Evolutionary conservation across 768 basidiomycete genomes (phyloP).

Genomic region (Phlegmacium glaucopus): DNA sequence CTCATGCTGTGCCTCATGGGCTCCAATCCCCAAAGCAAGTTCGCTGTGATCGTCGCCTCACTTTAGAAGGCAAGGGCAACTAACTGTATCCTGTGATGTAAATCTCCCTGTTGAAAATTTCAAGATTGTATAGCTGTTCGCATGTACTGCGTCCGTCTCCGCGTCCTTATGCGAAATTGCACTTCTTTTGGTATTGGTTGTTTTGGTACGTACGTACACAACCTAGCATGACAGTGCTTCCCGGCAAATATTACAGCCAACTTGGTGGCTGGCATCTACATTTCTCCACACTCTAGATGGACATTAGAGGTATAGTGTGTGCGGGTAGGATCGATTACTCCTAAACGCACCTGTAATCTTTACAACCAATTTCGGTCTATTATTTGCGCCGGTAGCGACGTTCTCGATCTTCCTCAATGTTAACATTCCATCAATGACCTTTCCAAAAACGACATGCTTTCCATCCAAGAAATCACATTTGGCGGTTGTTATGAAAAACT

Average conservation of each 20-base stretch:
- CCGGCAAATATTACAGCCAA: neutral
- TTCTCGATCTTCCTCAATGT: conserved; percentile 96
- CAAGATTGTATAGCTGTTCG: no score
- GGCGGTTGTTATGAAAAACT: conserved; percentile 97
- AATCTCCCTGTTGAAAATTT: no score
- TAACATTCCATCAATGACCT: conserved; percentile 90
- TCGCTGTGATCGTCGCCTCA: no score
- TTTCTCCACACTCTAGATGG: conserved; percentile 52
- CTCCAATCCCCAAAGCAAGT: no score
- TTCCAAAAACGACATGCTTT: conserved; percentile 92
- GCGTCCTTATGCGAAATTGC: no score
- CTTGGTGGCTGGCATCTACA: conserved; percentile 32
- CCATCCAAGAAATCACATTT: conserved; percentile 95
- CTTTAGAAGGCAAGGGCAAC: no score
- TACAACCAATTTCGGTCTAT: conserved; percentile 82
- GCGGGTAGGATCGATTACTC: neutral
- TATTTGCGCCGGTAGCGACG: conserved; percentile 88
- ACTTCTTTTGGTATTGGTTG: neutral
- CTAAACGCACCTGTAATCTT: conserved; percentile 76
- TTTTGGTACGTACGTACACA: neutral
- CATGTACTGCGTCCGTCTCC: no score
- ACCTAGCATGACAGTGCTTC: neutral
- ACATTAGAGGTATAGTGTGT: conserved; percentile 1
- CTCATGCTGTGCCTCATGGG: conserved; percentile 39
- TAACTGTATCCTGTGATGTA: no score